Percentiles rank a stretch among this genome's conserved stretches.
Conservation (phyloP, 2,329 filamentous ascomycete genomes). For the Trichoderma sp. region DNA sequence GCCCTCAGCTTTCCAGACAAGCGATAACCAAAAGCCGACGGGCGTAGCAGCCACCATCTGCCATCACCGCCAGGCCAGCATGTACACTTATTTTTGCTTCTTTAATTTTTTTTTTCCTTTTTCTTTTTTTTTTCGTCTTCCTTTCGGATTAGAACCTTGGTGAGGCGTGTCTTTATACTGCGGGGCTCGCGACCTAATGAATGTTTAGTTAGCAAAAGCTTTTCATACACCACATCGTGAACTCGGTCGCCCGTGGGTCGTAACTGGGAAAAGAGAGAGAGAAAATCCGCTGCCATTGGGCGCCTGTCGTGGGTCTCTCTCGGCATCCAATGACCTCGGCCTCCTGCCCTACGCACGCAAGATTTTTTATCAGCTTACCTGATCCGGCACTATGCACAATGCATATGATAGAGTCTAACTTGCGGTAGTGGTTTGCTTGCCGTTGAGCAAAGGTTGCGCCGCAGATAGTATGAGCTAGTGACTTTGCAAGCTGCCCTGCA, state of each 20-base stretch:
- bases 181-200: conserved; percentile 21
- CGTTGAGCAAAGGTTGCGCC: background rate
- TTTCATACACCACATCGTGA: conserved; percentile 26
- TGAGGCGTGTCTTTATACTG: conserved; percentile 25
- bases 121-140: background rate
- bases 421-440: background rate
- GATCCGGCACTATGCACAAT: conserved; percentile 2
- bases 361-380: conserved; percentile 26
- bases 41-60: conserved; percentile 11
- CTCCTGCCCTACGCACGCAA: conserved; percentile 21
- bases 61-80: conserved; percentile 1
- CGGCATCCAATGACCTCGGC: conserved; percentile 23
- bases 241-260: conserved; percentile 22
- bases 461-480: background rate
- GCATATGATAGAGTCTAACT: conserved; percentile 18
- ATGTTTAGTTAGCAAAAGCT: conserved; percentile 25
- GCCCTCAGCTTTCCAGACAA: background rate
- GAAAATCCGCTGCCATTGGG: conserved; percentile 16
- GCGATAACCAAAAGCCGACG: background rate
- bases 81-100: background rate
- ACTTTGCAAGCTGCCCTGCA: background rate
- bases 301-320: conserved; percentile 24
- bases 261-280: background rate
- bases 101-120: background rate
- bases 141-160: background rate